Evolutionary conservation across 2,329 filamentous ascomycete genomes (phyloP).

Genomic region (Venturia oleaginea): DNA sequence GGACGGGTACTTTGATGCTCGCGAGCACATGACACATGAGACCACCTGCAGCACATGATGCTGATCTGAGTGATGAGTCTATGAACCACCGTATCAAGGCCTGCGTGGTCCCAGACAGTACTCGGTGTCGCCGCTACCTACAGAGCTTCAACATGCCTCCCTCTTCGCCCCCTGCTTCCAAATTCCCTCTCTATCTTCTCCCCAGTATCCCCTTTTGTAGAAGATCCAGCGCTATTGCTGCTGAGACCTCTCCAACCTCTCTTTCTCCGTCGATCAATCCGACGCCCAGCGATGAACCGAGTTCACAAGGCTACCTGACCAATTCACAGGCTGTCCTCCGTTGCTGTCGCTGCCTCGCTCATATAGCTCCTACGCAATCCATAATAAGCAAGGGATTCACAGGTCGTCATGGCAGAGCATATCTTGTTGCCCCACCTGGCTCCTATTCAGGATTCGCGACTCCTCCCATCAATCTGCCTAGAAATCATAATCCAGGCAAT

Average conservation of each 20-base stretch:
- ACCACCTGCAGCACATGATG: too few species aligned
- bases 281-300: conserved; percentile 15
- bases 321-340: conserved; percentile 46
- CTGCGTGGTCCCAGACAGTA: too few species aligned
- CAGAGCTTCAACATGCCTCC: conserved; percentile 9
- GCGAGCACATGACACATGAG: too few species aligned
- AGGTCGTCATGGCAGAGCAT: conserved; percentile 54
- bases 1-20: too few species aligned
- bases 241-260: conserved; percentile 18
- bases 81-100: too few species aligned
- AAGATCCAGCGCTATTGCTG: conserved; percentile 23
- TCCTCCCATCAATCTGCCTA: conserved; percentile 11
- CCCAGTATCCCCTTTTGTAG: conserved; percentile 38
- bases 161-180: conserved; percentile 18
- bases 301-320: conserved; percentile 31
- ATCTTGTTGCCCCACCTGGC: conserved; percentile 46
- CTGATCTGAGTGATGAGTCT: too few species aligned
- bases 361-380: conserved; percentile 49
- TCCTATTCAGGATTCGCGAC: conserved; percentile 19
- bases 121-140: too few species aligned
- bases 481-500: conserved; percentile 25
- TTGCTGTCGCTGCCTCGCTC: conserved; percentile 49
- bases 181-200: conserved; percentile 45
- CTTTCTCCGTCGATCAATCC: conserved; percentile 9
- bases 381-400: conserved; percentile 59